These are phyloP conservation scores for Pelargonium myrrhifolium DNA, from an alignment of 441 rosid species.

Conservation along the genomic window DNA sequence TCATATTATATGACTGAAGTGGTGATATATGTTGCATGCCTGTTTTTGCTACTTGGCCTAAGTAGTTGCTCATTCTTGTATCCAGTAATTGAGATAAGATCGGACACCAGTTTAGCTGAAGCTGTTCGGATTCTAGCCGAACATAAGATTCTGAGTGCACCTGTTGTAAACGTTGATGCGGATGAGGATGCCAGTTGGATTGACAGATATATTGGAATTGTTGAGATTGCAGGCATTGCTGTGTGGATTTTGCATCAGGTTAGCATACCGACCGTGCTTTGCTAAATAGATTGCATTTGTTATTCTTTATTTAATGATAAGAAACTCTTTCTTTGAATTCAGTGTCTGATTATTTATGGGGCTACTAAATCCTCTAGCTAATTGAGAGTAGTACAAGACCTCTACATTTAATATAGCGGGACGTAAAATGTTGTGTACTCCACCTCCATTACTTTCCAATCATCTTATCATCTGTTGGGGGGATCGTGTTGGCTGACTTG, in stretches of 20 bases:
- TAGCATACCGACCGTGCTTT: constrained; percentile 10
- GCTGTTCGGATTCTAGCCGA: constrained; percentile 71
- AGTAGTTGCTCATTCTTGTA: neutral
- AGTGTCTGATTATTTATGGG: too few relatives aligned
- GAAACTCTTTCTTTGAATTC: too few relatives aligned
- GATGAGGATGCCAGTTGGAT: constrained; percentile 83
- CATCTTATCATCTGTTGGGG: too few relatives aligned
- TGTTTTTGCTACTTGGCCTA: neutral
- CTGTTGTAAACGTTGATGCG: constrained; percentile 79
- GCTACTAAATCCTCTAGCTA: too few relatives aligned
- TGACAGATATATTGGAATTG: constrained; percentile 85
- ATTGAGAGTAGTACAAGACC: too few relatives aligned
- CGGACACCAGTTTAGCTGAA: constrained; percentile 77
- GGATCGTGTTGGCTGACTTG: too few relatives aligned
- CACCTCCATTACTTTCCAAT: too few relatives aligned
- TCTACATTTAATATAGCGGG: too few relatives aligned
- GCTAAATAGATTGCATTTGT: neutral
- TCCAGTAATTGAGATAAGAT: constrained; percentile 73
- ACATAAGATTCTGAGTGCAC: constrained; percentile 69
- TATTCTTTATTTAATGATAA: too few relatives aligned
- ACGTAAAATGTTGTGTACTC: too few relatives aligned
- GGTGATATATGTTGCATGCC: neutral
- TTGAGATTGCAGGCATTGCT: constrained; percentile 89
- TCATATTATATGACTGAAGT: too few relatives aligned
- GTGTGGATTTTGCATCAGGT: constrained; percentile 99